Base-by-base conservation (phyloP, 2,329 filamentous ascomycete species). In the Ascochyta clinopodiicola region DNA sequence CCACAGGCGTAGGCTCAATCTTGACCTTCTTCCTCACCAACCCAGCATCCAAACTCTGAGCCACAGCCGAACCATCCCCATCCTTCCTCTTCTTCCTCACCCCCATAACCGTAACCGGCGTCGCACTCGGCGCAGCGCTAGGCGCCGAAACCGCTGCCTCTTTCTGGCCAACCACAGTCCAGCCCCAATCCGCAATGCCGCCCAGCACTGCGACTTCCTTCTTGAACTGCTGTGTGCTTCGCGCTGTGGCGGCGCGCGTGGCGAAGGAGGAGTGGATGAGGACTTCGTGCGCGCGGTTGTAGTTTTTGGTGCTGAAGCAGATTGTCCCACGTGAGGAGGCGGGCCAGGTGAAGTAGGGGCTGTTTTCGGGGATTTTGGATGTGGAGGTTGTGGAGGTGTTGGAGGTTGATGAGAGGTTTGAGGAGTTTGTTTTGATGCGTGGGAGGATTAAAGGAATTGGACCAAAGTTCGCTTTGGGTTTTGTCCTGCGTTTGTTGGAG, bases 261-360 rank as follows among this genome's bases (percentile, higher is more conserved):
- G 85, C 81, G 73, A 95, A 95, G 71, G 92, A 89, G 0, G 92
- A 83, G 54, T 88, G 85, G 5, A 93, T 81, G 0, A 95, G 79
- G 9, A 91, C 76, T 62, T 92, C 89, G 19, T 86, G 81, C 8
- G 86, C 84, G 10, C 88, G 84, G 59, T 86, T 86, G 75, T 92
- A 92, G 44, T 83, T 81, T 24, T 80, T 77, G 21, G 88, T 85
- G 12, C 84, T 81, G 3, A 92, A 81, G 10, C 91, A 79, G 17
- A 85, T 80, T 44, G 85, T 81, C 0, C 88, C 89, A 13, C 88
- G 81, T 3, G 86, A 87, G 21, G 81, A 76, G 0, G 77, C 64
- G 0, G 86, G 86, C 89, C 89, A 92, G 50, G 77, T 79, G 69
- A 89, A 92, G 69, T 90, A 87, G 0, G 82, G 77, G 0, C 86